Percentiles rank a stretch among this genome's conserved stretches.
Conservation (phyloP, 306 rosid species). For the Adenanthera pavonina region DNA sequence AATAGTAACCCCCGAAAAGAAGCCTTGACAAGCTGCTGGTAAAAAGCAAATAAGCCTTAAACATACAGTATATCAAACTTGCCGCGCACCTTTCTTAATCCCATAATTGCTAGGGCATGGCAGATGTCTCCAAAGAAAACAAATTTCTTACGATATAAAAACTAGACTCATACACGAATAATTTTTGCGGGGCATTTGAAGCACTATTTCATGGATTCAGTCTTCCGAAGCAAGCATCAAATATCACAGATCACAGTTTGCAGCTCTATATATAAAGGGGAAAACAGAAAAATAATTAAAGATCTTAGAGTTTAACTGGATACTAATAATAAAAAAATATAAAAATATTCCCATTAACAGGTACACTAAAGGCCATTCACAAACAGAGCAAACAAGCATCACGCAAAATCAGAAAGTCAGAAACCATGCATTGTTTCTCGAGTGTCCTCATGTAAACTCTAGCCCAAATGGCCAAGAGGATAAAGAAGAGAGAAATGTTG, state of each 20-base stretch:
- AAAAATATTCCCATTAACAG: not conserved
- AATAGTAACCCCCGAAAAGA: not conserved
- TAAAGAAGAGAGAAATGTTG: not conserved
- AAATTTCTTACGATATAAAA: not conserved
- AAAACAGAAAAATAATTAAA: not conserved
- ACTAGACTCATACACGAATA: not conserved
- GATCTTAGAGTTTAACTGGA: not conserved
- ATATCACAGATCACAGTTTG: not conserved
- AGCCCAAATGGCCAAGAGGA: not conserved
- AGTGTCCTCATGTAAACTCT: not conserved
- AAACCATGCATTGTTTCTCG: not conserved
- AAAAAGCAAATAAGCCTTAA: not conserved
- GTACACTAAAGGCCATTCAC: not conserved
- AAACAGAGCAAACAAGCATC: not conserved
- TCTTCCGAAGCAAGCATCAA: constrained; percentile 9
- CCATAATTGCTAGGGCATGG: not conserved
- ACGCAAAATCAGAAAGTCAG: not conserved
- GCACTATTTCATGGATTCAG: not conserved
- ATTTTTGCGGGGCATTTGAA: not conserved
- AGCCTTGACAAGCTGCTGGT: not conserved
- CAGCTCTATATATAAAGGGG: not conserved
- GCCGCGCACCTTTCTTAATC: not conserved
- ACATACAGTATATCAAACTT: not conserved
- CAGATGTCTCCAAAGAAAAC: not conserved
- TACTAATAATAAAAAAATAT: not conserved